A percentile compares a stretch with the other conserved stretches of the same genome.
phyloP scores from a whole-genome alignment of 257 asterid genomes.

The Lavandula angustifolia region DNA sequence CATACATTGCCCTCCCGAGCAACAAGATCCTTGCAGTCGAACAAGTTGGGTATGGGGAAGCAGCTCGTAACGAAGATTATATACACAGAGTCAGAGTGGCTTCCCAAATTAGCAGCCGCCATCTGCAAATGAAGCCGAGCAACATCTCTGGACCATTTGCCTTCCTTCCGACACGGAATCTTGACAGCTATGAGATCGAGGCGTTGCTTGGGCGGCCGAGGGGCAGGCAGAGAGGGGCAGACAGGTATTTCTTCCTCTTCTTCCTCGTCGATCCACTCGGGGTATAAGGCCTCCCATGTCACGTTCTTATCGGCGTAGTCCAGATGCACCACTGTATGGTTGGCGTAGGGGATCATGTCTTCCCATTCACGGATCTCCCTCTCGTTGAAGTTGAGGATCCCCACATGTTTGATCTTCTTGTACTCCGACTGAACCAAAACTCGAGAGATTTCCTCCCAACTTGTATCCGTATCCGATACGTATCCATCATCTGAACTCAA shows the following conservation, averaged over 20 bases:
- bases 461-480: conserved; percentile 45
- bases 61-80: conserved; percentile 58
- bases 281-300: conserved; percentile 74
- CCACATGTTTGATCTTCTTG: conserved; percentile 37
- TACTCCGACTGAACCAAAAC: conserved; percentile 36
- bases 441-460: conserved; percentile 51
- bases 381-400: conserved; percentile 63
- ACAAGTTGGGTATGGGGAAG: conserved; percentile 68
- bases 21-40: conserved; percentile 57
- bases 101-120: conserved; percentile 61
- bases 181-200: conserved; percentile 67
- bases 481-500: conserved; percentile 60
- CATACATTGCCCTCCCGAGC: conserved; percentile 46
- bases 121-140: conserved; percentile 76
- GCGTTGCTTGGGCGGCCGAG: conserved; percentile 45
- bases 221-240: conserved; percentile 65
- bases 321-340: conserved; percentile 51
- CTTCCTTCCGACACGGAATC: conserved; percentile 70
- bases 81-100: conserved; percentile 49
- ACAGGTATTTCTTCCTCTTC: conserved; percentile 62
- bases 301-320: conserved; percentile 44
- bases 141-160: conserved; percentile 71
- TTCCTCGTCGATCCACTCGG: conserved; percentile 94
- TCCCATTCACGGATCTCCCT: conserved; percentile 56
- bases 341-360: conserved; percentile 44